Percentiles rank a stretch among this genome's conserved stretches.
Evolutionary conservation across 345 rosid species (phyloP).

Genomic region (Pugionium dolabratum): DNA sequence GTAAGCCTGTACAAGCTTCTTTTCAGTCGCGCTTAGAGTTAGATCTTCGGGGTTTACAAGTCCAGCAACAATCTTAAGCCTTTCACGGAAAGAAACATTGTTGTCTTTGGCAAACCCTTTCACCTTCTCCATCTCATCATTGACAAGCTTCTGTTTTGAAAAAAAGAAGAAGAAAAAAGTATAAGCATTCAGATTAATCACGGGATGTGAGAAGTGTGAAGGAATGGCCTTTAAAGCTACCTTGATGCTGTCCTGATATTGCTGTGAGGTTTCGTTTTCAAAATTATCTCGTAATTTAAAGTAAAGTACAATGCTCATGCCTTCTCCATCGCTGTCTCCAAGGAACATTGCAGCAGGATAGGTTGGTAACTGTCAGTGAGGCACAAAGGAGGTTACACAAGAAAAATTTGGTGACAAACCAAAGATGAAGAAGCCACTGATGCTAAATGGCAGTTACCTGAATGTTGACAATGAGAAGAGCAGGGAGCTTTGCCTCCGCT

Average conservation of each 20-base stretch:
- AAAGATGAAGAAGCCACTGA: slow-evolving; percentile 5
- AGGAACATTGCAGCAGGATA: slow-evolving; percentile 91
- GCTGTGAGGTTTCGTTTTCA: slow-evolving; percentile 62
- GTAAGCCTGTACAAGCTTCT: slow-evolving; percentile 75
- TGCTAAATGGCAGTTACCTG: slow-evolving; percentile 53
- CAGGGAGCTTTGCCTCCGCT: slow-evolving; percentile 62
- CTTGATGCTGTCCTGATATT: slow-evolving; percentile 68
- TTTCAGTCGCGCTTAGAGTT: slow-evolving; percentile 72
- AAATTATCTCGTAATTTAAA: slow-evolving; percentile 67
- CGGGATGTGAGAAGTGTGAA: neutral
- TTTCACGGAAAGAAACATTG: slow-evolving; percentile 73
- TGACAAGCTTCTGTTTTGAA: slow-evolving; percentile 62
- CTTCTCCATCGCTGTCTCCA: slow-evolving; percentile 90
- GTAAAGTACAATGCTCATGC: slow-evolving; percentile 88
- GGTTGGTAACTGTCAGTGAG: slow-evolving; percentile 69
- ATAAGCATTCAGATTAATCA: slow-evolving; percentile 11
- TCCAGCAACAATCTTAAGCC: slow-evolving; percentile 88
- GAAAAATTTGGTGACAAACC: neutral
- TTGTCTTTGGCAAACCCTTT: slow-evolving; percentile 85
- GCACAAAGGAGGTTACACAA: neutral
- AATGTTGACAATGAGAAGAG: slow-evolving; percentile 87
- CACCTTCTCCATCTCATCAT: slow-evolving; percentile 83
- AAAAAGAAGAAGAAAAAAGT: neutral
- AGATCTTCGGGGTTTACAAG: slow-evolving; percentile 84
- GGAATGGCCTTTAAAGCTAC: slow-evolving; percentile 41